Evolutionary conservation across 306 rosid genomes (phyloP).

Genomic region (Vicia villosa): DNA sequence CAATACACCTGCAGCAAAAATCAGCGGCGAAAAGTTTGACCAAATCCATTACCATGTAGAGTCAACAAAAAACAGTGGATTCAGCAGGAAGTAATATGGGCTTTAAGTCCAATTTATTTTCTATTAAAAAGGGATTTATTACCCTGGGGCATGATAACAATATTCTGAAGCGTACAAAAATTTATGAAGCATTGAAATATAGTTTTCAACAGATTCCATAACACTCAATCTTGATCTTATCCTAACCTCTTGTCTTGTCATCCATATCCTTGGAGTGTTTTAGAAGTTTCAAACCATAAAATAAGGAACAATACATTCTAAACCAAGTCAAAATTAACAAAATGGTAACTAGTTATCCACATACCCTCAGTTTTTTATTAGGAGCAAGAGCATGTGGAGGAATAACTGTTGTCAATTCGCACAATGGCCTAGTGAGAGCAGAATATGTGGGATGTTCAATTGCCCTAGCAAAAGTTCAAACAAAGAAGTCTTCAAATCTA

Average conservation of each 20-base stretch:
- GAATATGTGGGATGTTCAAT: conserved; percentile 98
- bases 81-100: conserved; percentile 6
- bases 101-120: conserved; percentile 11
- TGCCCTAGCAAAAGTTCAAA: conserved; percentile 67
- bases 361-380: conserved; percentile 93
- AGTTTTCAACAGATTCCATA: conserved; percentile 16
- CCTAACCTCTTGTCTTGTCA: neutral
- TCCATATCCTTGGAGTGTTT: conserved; percentile 5
- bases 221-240: conserved; percentile 8
- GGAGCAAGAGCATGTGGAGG: conserved; percentile 92
- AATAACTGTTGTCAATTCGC: conserved; percentile 88
- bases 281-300: conserved; percentile 30
- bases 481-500: conserved; percentile 27
- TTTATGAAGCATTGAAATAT: conserved; percentile 30
- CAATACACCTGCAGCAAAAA: conserved; percentile 76
- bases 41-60: conserved; percentile 29
- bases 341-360: conserved; percentile 40
- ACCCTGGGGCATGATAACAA: conserved; percentile 17
- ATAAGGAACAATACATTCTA: conserved; percentile 9
- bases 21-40: conserved; percentile 17
- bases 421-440: conserved; percentile 96
- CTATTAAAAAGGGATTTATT: conserved; percentile 20
- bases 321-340: conserved; percentile 8
- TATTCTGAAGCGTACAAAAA: conserved; percentile 24
- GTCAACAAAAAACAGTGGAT: conserved; percentile 20